Base-by-base conservation (phyloP, 192 early-diverging fungal genomes). In the Coemansia sp. region DNA sequence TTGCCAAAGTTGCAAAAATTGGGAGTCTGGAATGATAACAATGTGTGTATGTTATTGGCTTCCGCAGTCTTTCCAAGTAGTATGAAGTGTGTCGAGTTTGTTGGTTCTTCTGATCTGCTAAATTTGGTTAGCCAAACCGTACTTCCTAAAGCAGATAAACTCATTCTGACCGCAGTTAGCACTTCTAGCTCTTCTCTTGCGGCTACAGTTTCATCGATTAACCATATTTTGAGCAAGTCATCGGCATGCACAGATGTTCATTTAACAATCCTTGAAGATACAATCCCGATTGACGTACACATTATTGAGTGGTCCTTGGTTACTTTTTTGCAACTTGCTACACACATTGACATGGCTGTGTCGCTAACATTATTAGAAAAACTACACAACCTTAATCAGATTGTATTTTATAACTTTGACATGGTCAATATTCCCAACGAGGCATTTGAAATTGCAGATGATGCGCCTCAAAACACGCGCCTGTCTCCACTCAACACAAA, bases 1-100 rank as follows among this genome's bases (percentile, higher is more conserved):
- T 62, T 62, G 14, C 61, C 61, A 47, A 55, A 31, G 23, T 53
- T 63, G 20, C 37, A 14, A 25, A 55, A 34, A n/a, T 12, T 63
- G 23, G 25, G 46, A 23, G 2, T 63, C 5, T 63, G 61, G 61
- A 63, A 46, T 42, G 15, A 31, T 0, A 28, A 21, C 11, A 23
- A 17, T 2, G 9, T 18, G 0, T 63, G 61, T 26, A 25, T 34
- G 24, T 2, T 63, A 9, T 49, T 56, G 6, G 42, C 23, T 12
- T 44, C 4, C 31, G 26, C 52, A n/a, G 53, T 56, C 17, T 20
- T 64, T 14, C 62, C 62, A 3, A 20, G n/a, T 23, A 56, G 8
- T 17, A 64, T 64, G 62, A n/a, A 11, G 2, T 56, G 24, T 6
- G 28, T 64, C 11, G 38, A 56, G 28, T 9, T 64, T 21, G 38